These are phyloP conservation scores for Vicia sativa DNA, from an alignment of 306 rosid species.

Conservation along the genomic window DNA sequence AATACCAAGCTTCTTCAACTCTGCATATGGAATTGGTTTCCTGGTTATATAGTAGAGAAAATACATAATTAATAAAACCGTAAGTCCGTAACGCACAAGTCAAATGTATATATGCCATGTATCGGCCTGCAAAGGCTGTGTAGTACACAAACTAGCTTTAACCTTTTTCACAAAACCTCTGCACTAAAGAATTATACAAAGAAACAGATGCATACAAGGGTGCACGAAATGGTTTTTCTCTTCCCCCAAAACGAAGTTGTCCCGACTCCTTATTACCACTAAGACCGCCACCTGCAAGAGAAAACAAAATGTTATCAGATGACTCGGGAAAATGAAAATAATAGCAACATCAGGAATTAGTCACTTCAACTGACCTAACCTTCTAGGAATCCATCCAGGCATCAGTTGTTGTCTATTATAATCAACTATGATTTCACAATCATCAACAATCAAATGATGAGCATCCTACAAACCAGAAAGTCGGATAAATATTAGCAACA, in stretches of 20 bases:
- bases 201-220: conserved; percentile 57
- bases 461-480: conserved; percentile 68
- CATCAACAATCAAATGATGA: conserved; percentile 77
- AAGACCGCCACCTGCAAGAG: conserved; percentile 80
- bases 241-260: conserved; percentile 97
- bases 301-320: conserved; percentile 27
- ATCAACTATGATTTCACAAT: conserved; percentile 79
- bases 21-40: conserved; percentile 76
- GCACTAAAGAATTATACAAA: neutral
- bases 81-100: neutral
- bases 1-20: conserved; percentile 79
- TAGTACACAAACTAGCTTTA: neutral
- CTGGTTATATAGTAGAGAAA: conserved; percentile 44
- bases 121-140: neutral
- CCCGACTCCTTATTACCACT: conserved; percentile 97
- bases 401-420: conserved; percentile 82
- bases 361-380: conserved; percentile 72
- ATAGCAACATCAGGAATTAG: conserved; percentile 28
- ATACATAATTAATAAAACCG: neutral
- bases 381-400: conserved; percentile 98
- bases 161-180: neutral
- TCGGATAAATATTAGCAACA: conserved; percentile 8
- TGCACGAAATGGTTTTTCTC: conserved; percentile 94
- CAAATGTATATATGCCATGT: no score
- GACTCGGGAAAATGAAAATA: neutral